A percentile compares a stretch with the other conserved stretches of the same genome.
These are phyloP conservation scores for Thozetella sp. DNA, from an alignment of 495 filamentous ascomycete genomes.

Conservation along the genomic window DNA sequence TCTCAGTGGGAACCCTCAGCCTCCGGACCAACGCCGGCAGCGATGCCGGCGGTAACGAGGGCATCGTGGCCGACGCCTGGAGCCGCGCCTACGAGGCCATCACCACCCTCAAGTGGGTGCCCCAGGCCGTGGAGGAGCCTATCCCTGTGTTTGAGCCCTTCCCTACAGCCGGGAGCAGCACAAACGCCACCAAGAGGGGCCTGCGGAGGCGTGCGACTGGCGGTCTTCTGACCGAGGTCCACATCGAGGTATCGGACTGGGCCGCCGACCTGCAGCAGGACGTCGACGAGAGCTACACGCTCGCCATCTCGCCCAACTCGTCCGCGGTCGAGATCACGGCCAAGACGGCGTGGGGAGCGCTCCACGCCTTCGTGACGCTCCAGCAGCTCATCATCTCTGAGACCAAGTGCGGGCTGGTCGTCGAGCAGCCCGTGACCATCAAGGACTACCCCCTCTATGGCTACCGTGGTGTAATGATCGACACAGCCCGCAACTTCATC, in stretches of 20 bases:
- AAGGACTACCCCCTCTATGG: background rate
- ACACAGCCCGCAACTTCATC: background rate
- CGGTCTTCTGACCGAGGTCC: background rate
- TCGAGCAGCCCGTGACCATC: background rate
- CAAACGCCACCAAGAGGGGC: background rate
- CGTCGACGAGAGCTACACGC: background rate
- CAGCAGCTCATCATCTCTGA: constrained; percentile 2
- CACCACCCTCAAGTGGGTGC: background rate
- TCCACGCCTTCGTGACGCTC: background rate
- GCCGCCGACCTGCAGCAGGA: background rate
- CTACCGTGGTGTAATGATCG: background rate
- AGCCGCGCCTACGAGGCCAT: background rate
- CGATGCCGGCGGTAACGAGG: background rate
- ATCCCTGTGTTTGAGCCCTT: background rate
- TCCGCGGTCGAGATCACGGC: background rate
- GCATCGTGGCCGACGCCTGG: background rate
- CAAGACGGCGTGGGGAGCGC: background rate
- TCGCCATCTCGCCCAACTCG: background rate
- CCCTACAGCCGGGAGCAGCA: background rate
- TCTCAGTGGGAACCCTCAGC: background rate
- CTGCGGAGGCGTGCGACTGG: background rate
- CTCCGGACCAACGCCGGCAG: background rate
- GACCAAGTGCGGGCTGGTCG: background rate
- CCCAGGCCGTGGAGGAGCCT: background rate
- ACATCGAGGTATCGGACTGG: background rate